These are phyloP conservation scores for Fagus crenata DNA, from an alignment of 306 rosid species.

Conservation along the genomic window DNA sequence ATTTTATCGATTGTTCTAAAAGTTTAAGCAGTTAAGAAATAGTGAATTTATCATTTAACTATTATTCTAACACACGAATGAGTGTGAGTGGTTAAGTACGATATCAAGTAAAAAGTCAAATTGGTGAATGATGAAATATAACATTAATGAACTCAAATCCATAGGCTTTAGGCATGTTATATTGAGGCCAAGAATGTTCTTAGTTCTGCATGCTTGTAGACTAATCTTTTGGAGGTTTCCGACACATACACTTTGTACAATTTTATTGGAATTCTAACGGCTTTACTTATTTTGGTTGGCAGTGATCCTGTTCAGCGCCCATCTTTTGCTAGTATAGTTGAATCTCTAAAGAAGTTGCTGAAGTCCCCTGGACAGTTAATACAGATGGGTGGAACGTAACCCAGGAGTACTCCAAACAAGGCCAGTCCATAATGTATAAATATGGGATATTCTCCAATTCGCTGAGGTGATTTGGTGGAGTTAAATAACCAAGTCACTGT, in stretches of 20 bases:
- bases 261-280: conserved; percentile 22
- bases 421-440: background rate
- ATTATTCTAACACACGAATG: no score
- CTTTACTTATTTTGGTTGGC: conserved; percentile 30
- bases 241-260: background rate
- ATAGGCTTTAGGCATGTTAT: no score
- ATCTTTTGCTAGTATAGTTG: conserved; percentile 60
- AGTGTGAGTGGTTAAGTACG: no score
- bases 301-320: conserved; percentile 86
- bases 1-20: no score
- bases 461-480: conserved; percentile 26
- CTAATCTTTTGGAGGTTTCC: no score
- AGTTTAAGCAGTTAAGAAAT: no score
- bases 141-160: no score
- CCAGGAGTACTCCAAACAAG: conserved; percentile 15
- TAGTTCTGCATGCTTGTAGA: no score
- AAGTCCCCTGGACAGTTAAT: conserved; percentile 74
- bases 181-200: no score
- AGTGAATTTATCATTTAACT: no score
- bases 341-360: conserved; percentile 79
- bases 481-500: conserved; percentile 31
- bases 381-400: conserved; percentile 47
- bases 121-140: no score
- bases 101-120: no score
- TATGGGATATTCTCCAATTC: conserved; percentile 4